phyloP scores from a whole-genome alignment of 106 monocot species.

The Dendrobium chrysotoxum region DNA sequence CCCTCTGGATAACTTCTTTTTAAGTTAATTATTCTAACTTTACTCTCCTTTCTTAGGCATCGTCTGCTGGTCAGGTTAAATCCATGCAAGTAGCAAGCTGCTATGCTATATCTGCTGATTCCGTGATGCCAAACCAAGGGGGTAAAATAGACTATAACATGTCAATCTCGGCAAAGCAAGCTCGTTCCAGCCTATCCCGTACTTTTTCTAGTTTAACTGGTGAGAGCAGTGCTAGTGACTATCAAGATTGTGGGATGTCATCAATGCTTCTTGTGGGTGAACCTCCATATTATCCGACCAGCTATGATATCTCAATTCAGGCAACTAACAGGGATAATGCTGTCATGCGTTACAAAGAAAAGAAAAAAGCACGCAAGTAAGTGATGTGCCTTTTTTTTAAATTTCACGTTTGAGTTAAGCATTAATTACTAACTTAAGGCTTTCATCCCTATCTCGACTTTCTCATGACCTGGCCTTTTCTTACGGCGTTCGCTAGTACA shows the following conservation, averaged over 20 bases:
- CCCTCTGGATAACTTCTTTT: background rate
- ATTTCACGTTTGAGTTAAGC: background rate
- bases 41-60: slow-evolving; percentile 18
- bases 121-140: slow-evolving; percentile 42
- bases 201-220: slow-evolving; percentile 81
- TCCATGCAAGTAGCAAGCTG: slow-evolving; percentile 28
- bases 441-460: background rate
- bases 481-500: background rate
- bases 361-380: slow-evolving; percentile 92
- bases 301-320: slow-evolving; percentile 29
- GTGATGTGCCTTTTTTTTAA: slow-evolving; percentile 6
- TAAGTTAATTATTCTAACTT: background rate
- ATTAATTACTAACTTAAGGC: background rate
- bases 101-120: slow-evolving; percentile 50
- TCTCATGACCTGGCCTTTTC: background rate
- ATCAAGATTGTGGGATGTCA: slow-evolving; percentile 61
- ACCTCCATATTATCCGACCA: slow-evolving; percentile 55
- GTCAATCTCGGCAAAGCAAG: slow-evolving; percentile 37
- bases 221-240: slow-evolving; percentile 65
- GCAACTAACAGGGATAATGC: slow-evolving; percentile 61
- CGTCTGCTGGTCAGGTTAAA: slow-evolving; percentile 29
- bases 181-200: slow-evolving; percentile 43
- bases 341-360: slow-evolving; percentile 91
- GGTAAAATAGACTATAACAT: slow-evolving; percentile 38
- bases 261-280: slow-evolving; percentile 54